Conservation (phyloP, 2,329 filamentous ascomycete species). For the Cyphellophora attinorum region DNA sequence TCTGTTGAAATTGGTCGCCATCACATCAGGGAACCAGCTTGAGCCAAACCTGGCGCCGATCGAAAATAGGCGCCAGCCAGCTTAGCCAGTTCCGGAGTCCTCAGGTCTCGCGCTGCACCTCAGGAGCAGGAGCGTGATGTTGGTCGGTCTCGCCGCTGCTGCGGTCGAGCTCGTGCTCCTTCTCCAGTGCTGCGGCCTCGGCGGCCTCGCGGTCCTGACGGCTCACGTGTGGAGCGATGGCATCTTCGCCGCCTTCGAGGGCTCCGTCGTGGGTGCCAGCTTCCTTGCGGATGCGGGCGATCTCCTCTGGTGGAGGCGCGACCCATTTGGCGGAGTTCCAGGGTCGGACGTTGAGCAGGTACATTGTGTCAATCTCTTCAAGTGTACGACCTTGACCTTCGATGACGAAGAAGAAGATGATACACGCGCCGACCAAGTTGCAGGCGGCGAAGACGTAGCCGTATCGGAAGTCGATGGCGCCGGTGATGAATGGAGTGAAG, state of each 20-base stretch:
- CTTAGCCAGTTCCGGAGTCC: too few relatives aligned
- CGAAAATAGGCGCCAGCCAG: too few relatives aligned
- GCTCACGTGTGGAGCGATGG: neutral
- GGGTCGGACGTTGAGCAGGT: constrained; percentile 54
- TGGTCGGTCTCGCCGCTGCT: neutral
- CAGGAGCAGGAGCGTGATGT: too few relatives aligned
- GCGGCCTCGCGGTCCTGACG: neutral
- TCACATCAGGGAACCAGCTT: too few relatives aligned
- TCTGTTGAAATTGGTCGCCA: too few relatives aligned
- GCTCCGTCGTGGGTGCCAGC: constrained; percentile 13
- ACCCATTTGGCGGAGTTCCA: constrained; percentile 26
- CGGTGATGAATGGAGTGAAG: constrained; percentile 72
- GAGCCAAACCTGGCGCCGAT: too few relatives aligned
- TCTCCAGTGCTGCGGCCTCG: neutral
- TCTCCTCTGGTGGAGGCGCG: constrained; percentile 16
- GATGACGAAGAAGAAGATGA: constrained; percentile 71
- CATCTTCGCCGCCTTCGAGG: constrained; percentile 10
- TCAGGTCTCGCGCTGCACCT: too few relatives aligned
- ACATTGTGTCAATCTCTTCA: constrained; percentile 75
- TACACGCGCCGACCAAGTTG: constrained; percentile 52
- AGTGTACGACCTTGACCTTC: constrained; percentile 59
- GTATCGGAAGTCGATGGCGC: constrained; percentile 62
- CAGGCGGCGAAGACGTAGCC: constrained; percentile 71
- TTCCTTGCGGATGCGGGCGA: constrained; percentile 14
- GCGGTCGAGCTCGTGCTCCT: neutral